A percentile compares a stretch with the other conserved stretches of the same genome.
Conservation (phyloP, 2,329 filamentous ascomycete genomes). For the Ophiosphaerella korrae region DNA sequence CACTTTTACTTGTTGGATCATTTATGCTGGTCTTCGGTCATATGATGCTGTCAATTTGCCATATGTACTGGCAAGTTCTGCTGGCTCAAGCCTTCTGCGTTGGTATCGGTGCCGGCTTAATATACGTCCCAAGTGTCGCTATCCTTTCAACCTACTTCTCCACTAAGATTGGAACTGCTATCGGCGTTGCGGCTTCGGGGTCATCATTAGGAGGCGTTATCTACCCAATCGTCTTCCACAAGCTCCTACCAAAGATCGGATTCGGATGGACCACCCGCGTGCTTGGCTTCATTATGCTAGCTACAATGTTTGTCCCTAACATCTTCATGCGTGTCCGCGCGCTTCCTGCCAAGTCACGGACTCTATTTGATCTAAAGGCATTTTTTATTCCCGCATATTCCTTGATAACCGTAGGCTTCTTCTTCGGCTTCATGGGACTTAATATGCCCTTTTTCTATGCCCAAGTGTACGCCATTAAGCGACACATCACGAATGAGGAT, state of each 20-base stretch:
- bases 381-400: constrained; percentile 19
- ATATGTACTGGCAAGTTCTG: constrained; percentile 51
- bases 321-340: neutral
- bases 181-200: constrained; percentile 20
- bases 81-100: constrained; percentile 31
- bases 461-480: no score
- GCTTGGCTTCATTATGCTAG: constrained; percentile 49
- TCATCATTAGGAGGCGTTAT: constrained; percentile 19
- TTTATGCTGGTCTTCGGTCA: constrained; percentile 51
- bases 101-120: constrained; percentile 30
- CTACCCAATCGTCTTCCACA: constrained; percentile 16
- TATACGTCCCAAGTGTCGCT: constrained; percentile 23
- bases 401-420: no score
- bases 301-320: neutral
- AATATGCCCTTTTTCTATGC: no score
- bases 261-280: constrained; percentile 66
- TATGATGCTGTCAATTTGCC: constrained; percentile 53
- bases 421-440: no score
- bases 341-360: constrained; percentile 42
- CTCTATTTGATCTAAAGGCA: constrained; percentile 44
- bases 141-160: constrained; percentile 41
- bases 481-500: no score
- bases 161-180: constrained; percentile 7
- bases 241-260: constrained; percentile 13
- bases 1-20: constrained; percentile 45